These are phyloP conservation scores for Theileria parva DNA, from an alignment of 169 alveolate genomes.

Conservation along the genomic window DNA sequence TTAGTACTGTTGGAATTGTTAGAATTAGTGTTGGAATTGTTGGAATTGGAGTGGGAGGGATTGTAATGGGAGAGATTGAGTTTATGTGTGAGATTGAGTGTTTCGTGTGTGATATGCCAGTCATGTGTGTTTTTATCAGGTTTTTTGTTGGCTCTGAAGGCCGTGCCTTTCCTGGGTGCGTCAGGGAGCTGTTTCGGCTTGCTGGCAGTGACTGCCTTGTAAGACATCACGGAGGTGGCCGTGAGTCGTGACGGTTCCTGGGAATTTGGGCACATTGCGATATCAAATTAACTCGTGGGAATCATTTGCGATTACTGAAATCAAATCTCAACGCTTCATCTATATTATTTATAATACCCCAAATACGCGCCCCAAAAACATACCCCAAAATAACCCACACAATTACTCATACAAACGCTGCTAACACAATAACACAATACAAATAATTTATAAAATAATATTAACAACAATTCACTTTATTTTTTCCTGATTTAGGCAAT, in stretches of 20 bases:
- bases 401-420: background rate
- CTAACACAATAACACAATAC: background rate
- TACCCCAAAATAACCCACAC: background rate
- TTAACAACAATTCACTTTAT: background rate
- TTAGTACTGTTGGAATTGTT: too few relatives aligned
- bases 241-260: background rate
- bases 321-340: background rate
- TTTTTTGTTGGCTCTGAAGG: slow-evolving; percentile 1
- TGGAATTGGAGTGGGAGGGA: background rate
- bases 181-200: slow-evolving; percentile 19
- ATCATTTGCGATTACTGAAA: background rate
- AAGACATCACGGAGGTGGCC: slow-evolving; percentile 18
- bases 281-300: background rate
- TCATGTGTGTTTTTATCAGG: background rate
- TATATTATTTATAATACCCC: background rate
- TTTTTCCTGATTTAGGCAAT: too few relatives aligned
- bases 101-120: background rate
- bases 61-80: background rate
- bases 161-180: background rate
- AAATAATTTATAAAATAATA: too few relatives aligned
- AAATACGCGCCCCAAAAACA: background rate
- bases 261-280: slow-evolving; percentile 10
- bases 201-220: slow-evolving; percentile 21
- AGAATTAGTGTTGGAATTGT: background rate
- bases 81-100: background rate